These are phyloP conservation scores for Pythium periplocum DNA, from an alignment of 352 stramenopile species.

Conservation along the genomic window DNA sequence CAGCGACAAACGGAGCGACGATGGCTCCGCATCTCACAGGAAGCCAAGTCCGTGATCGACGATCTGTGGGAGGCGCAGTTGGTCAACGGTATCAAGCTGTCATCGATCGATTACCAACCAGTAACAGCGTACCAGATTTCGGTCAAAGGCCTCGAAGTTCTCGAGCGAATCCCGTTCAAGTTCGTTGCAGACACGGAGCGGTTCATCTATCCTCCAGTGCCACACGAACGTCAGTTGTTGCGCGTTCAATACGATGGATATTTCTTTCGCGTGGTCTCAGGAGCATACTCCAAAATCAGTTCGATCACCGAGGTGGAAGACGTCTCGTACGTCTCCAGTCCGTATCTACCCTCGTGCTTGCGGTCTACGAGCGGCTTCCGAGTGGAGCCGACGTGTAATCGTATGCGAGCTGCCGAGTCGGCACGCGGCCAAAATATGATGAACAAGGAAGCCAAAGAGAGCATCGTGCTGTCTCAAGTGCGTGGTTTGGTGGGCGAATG, in stretches of 20 bases:
- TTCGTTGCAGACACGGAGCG: conserved; percentile 61
- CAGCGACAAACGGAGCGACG: conserved; percentile 61
- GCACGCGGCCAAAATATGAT: conserved; percentile 87
- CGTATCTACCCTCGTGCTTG: conserved; percentile 95
- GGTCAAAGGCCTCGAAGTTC: conserved; percentile 82
- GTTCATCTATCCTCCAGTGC: conserved; percentile 45
- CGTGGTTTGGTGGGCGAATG: conserved; percentile 96
- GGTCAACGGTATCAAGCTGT: conserved; percentile 93
- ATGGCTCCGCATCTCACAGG: conserved; percentile 92
- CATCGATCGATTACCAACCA: conserved; percentile 90
- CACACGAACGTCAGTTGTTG: conserved; percentile 21
- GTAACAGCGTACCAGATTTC: conserved; percentile 95
- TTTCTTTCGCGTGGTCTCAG: conserved; percentile 63
- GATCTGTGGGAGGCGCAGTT: conserved; percentile 94
- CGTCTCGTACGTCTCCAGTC: conserved; percentile 96
- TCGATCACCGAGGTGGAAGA: conserved; percentile 96
- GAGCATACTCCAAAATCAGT: conserved; percentile 85
- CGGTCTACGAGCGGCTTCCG: conserved; percentile 87
- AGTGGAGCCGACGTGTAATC: conserved; percentile 92
- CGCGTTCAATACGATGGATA: conserved; percentile 56
- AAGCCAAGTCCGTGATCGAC: conserved; percentile 95
- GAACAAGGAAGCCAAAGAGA: conserved; percentile 90
- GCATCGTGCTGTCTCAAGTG: conserved; percentile 95
- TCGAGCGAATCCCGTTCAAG: conserved; percentile 80
- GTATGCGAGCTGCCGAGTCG: conserved; percentile 87